Evolutionary conservation across 148 eudicot species (phyloP).

Genomic region (Cornus kousa): DNA sequence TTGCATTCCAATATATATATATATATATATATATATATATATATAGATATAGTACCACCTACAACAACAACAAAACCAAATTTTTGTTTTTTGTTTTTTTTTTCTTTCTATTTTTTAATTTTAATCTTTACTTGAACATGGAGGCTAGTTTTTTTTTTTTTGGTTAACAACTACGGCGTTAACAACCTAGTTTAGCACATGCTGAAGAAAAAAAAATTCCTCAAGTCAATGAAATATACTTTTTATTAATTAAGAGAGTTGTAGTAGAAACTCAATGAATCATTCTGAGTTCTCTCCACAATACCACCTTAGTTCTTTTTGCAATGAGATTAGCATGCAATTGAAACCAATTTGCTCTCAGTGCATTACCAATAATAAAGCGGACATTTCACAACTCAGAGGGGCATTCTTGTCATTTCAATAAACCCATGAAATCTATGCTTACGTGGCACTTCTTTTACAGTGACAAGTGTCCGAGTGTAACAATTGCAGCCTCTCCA

Average conservation of each 20-base stretch:
- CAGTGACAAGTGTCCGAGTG: background rate
- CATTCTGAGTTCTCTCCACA: background rate
- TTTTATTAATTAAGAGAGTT: background rate
- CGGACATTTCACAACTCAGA: background rate
- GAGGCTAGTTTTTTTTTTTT: background rate
- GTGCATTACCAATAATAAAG: background rate
- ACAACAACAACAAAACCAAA: no score
- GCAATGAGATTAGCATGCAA: background rate
- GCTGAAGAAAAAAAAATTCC: background rate
- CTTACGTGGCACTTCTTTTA: background rate
- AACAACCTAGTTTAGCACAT: background rate
- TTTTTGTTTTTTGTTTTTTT: no score
- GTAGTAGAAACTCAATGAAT: background rate
- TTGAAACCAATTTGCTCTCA: background rate
- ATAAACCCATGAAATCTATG: background rate
- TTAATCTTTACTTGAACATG: no score
- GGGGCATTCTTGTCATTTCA: background rate
- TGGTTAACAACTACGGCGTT: background rate
- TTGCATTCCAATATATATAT: no score
- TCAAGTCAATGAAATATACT: background rate
- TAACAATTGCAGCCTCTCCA: background rate
- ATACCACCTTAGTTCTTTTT: background rate
- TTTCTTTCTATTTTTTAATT: no score
- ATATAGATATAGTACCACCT: no score
- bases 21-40: no score